Base-by-base conservation (phyloP, 306 rosid species). In the Dalbergia cochinchinensis region DNA sequence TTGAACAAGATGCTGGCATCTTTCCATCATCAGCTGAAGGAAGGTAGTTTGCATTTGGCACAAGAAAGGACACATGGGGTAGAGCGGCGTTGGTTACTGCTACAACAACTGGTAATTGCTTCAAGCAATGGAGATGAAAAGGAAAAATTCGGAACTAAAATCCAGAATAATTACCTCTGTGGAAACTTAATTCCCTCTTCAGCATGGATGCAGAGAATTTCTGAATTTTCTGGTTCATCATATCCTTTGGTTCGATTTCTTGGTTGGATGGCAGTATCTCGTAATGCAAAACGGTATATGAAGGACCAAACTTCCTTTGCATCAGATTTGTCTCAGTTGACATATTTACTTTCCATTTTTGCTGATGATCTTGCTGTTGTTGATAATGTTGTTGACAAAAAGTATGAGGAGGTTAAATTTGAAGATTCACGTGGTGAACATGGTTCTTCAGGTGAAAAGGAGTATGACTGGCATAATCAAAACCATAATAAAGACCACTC, bases 181-280 rank as follows among this genome's bases (percentile, higher is more conserved):
- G 92, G 94, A 83, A 92, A 92, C 73, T 77, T 94, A 82, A 86
- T 92, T 88, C 97, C 96, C 57, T 85, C 96, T 80, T 94, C 97
- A 50, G 92, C 98, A 69, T 92, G 98, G 98, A 90, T 87, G 88
- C 87, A 84, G 73, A 89, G 86, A 80, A 89, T 94, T 57, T 80
- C 90, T 82, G 80, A 82, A 50, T 94, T 90, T 87, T 92, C 96
- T 71, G 39, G 89, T 63, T 87, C 85, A 67, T 59, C 72, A 59
- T 87, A 81, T 64, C 97, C 98, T 80, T 83, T 94, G 88, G 97
- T 90, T 83, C 92, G 97, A 58, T 94, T 90, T 82, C 88, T 94
- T 79, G 97, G 98, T 73, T 94, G 98, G 98, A 94, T 94, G 98
- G 98, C 98, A 61, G 89, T 94, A 73, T 92, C 97, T 79, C 96